Conservation (phyloP, 2,329 filamentous ascomycete species). For the Hirsutella rhossiliensis region DNA sequence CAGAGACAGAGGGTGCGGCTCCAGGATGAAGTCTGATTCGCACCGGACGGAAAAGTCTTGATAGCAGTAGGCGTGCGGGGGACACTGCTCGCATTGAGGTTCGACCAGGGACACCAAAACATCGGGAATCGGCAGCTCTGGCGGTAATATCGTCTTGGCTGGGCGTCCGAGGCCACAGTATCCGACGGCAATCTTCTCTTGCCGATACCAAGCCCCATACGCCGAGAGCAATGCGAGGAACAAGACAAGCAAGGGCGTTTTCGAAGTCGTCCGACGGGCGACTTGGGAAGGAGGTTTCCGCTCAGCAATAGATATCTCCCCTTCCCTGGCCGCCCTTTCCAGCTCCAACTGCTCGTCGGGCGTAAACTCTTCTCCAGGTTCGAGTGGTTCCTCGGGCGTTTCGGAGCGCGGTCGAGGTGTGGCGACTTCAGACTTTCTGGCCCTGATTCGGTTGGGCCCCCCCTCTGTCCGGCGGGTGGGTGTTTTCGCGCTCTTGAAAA, state of each 20-base stretch:
- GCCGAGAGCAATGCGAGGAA: conserved; percentile 57
- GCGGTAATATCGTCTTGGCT: conserved; percentile 36
- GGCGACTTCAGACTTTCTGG: conserved; percentile 45
- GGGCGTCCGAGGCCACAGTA: conserved; percentile 79
- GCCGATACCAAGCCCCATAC: conserved; percentile 74
- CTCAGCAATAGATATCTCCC: conserved; percentile 32
- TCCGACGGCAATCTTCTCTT: conserved; percentile 92
- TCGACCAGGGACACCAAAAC: conserved; percentile 57
- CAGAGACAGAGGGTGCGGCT: conserved; percentile 71
- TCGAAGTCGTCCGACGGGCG: conserved; percentile 33
- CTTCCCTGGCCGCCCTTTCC: conserved; percentile 50
- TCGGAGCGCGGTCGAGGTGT: conserved; percentile 21
- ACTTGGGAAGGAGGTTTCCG: conserved; percentile 25
- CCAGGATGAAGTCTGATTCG: conserved; percentile 76
- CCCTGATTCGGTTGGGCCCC: conserved; percentile 9
- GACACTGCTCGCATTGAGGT: conserved; percentile 83
- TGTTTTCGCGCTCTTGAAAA: conserved; percentile 28
- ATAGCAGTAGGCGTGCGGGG: conserved; percentile 81
- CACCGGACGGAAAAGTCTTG: conserved; percentile 65
- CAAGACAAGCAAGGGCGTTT: conserved; percentile 59
- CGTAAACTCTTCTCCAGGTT: conserved; percentile 84
- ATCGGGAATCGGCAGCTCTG: conserved; percentile 50
- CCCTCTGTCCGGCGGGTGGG: conserved; percentile 33
- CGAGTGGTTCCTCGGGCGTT: conserved; percentile 30
- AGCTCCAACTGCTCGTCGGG: conserved; percentile 79